A percentile compares a stretch with the other conserved stretches of the same genome.
These are phyloP conservation scores for Rhodocollybia butyracea DNA, from an alignment of 768 basidiomycete genomes.

Conservation along the genomic window DNA sequence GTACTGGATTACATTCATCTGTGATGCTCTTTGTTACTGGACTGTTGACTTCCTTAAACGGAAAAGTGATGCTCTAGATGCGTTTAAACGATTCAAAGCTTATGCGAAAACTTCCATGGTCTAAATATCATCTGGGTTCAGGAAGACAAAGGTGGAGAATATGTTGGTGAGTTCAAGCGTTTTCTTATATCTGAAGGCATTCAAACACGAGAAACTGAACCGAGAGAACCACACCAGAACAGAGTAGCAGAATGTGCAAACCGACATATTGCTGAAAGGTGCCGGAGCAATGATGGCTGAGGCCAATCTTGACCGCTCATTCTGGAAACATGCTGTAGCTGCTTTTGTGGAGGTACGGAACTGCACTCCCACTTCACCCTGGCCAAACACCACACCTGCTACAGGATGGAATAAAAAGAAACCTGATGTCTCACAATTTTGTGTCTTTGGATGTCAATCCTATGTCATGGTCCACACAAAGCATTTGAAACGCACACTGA, in stretches of 20 bases:
- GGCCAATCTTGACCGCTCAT: slow-evolving; percentile 13
- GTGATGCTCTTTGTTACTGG: too few relatives aligned
- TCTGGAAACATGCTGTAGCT: slow-evolving; percentile 21
- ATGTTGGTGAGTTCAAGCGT: slow-evolving; percentile 6
- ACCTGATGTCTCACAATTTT: slow-evolving; percentile 24
- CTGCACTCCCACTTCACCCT: slow-evolving; percentile 10
- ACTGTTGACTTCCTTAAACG: too few relatives aligned
- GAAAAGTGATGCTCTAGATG: too few relatives aligned
- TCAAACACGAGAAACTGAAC: slow-evolving; percentile 16
- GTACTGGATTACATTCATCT: too few relatives aligned
- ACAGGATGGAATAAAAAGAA: slow-evolving; percentile 5
- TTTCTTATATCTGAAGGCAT: slow-evolving; percentile 15
- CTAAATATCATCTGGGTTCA: neutral
- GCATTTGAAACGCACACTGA: slow-evolving; percentile 22
- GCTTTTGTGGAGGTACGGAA: slow-evolving; percentile 21
- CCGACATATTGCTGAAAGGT: slow-evolving; percentile 17
- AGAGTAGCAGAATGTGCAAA: slow-evolving; percentile 27
- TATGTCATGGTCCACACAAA: slow-evolving; percentile 32
- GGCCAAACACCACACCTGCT: slow-evolving; percentile 9
- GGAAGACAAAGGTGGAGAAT: slow-evolving; percentile 15
- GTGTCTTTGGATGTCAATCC: slow-evolving; percentile 34
- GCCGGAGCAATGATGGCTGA: slow-evolving; percentile 18
- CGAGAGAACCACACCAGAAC: too few relatives aligned
- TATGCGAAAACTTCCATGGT: too few relatives aligned
- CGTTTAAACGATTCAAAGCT: too few relatives aligned